phyloP scores from a whole-genome alignment of 352 stramenopile genomes.

The Globisporangium middletonii region DNA sequence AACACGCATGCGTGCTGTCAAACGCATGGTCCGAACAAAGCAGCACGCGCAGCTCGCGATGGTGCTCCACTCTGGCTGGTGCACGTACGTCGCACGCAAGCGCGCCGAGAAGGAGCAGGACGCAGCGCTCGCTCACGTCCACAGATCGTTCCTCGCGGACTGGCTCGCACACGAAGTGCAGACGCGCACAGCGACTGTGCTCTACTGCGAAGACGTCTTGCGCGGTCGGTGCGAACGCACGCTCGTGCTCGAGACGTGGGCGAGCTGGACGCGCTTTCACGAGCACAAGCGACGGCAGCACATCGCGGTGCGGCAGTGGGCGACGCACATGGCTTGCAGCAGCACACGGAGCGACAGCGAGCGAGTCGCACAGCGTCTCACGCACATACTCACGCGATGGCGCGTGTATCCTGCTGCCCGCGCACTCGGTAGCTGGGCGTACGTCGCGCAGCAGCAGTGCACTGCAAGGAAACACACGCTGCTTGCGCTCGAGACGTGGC shows the following conservation, averaged over 20 bases:
- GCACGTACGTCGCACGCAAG: conserved; percentile 11
- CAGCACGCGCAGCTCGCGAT: conserved; percentile 7
- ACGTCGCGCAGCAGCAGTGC: background rate
- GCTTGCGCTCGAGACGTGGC: conserved; percentile 27
- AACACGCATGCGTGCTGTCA: background rate
- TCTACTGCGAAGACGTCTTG: conserved; percentile 21
- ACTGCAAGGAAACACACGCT: conserved; percentile 15
- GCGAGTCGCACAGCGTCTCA: background rate
- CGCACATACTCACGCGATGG: conserved; percentile 22
- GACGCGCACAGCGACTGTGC: conserved; percentile 15
- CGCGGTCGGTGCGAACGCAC: conserved; percentile 5
- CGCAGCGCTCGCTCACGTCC: conserved; percentile 13
- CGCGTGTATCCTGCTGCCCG: conserved; percentile 8
- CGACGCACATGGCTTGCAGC: background rate
- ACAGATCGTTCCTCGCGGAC: conserved; percentile 21
- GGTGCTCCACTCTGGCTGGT: conserved; percentile 20
- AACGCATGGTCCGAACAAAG: background rate
- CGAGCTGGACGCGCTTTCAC: conserved; percentile 19
- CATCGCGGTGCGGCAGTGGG: background rate
- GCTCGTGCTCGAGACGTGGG: conserved; percentile 18
- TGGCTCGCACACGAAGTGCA: conserved; percentile 21
- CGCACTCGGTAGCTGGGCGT: conserved; percentile 16
- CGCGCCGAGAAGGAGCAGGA: conserved; percentile 12
- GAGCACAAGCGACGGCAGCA: conserved; percentile 5
- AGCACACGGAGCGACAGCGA: too few relatives aligned